Evolutionary conservation across 108 stramenopile genomes (phyloP).

Genomic region (Parmales sp.): DNA sequence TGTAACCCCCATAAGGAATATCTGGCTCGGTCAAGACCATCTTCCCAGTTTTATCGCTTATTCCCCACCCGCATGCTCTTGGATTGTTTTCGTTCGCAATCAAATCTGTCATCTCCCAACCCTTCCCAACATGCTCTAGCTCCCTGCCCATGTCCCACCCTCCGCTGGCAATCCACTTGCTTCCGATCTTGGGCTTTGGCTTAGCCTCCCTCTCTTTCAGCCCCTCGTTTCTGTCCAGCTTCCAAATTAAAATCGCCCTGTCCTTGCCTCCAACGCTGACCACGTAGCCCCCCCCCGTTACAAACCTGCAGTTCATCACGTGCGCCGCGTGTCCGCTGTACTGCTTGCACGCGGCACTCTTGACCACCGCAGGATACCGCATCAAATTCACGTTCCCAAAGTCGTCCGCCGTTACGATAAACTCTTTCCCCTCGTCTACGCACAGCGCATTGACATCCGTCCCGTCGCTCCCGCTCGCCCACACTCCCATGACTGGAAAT

Average conservation of each 20-base stretch:
- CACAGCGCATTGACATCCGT: slow-evolving; percentile 22
- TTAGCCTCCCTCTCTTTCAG: neutral
- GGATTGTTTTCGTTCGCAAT: slow-evolving; percentile 1
- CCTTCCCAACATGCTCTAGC: neutral
- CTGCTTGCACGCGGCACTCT: slow-evolving; percentile 3
- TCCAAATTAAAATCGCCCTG: slow-evolving; percentile 14
- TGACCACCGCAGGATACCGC: slow-evolving; percentile 7
- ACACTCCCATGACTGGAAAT: slow-evolving; percentile 26
- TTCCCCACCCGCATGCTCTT: neutral
- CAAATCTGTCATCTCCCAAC: neutral
- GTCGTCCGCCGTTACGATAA: slow-evolving; percentile 15
- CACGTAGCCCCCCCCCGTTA: neutral
- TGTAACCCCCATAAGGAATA: slow-evolving; percentile 3
- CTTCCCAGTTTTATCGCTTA: neutral
- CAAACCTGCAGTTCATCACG: slow-evolving; percentile 16
- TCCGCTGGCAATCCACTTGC: neutral
- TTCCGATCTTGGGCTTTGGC: neutral
- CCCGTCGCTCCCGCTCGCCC: slow-evolving; percentile 3
- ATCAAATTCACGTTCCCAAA: slow-evolving; percentile 11
- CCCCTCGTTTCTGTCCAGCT: neutral
- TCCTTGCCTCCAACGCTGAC: slow-evolving; percentile 18
- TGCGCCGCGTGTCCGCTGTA: slow-evolving; percentile 22
- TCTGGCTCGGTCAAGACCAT: slow-evolving; percentile 1
- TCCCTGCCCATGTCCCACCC: slow-evolving; percentile 10
- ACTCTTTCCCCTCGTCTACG: neutral